Evolutionary conservation across 805 yeast genomes (phyloP), one percentile per base, ranked within the genome.

Genomic region (Saccharomycopsis sp.): DNA sequence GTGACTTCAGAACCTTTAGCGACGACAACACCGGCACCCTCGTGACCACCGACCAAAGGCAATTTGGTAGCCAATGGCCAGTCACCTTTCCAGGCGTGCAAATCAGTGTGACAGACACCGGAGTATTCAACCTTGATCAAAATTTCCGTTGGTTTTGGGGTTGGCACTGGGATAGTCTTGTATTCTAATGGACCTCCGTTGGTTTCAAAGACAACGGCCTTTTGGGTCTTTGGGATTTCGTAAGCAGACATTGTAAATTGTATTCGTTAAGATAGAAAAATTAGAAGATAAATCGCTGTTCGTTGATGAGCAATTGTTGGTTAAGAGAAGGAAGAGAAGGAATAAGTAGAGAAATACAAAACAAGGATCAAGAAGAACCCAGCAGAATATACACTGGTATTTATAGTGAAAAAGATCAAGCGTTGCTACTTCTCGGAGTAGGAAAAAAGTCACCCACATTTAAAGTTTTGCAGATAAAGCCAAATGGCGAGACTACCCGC

Each of bases 41-140:
- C 96, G 75, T 88, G 96, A 66, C 96, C 96, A 63, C 94, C 94
- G 54, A 87, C 91, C 65, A 87, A 75, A 23, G 94, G 93, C 61
- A 85, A 77, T 70, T 85, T 85, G 64, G 86, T 81, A 63, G 75
- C 81, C 72, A 86, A 77, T 55, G 96, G 94, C 96, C 96, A 89
- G 76, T 90, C 96, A 69, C 96, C 96, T 71, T 87, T 83, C 92
- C 94, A 88, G 58, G 96, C 96, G 77, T 90, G 97, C 72, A 90
- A 81, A 70, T 89, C 97, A 42, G 96, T 89, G 79, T 91, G 97
- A 75, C 97, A 89, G 58, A 89, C 96, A 74, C 97, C 97, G 25
- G 96, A 83, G 79, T 85, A 89, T 75, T 83, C 84, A 73, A 90
- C 84, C 72, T 90, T 84, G 75, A 90, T 78, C 71, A 90, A 79